Base-by-base conservation (phyloP, 2,329 filamentous ascomycete genomes). In the Bipolaris oryzae region DNA sequence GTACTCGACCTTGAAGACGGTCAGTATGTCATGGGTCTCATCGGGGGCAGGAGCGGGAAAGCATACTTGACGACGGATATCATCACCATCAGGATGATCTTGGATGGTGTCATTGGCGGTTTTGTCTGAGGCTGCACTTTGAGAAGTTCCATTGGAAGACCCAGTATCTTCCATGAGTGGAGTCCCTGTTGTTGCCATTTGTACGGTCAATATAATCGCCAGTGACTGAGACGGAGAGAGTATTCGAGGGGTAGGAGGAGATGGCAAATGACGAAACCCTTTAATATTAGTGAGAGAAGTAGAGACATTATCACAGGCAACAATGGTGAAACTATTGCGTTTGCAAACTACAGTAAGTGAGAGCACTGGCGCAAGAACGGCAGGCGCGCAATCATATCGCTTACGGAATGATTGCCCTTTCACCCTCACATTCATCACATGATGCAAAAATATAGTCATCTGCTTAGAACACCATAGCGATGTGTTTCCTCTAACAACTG, bases 1-100 rank as follows among this genome's bases (percentile, higher is more conserved):
- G 69, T 71, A 81, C 46, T 83, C 80, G 21, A 82, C 78, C 73
- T 82, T 18, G 11, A 64, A 16, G 39, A 41, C 58, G n/a, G 55
- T 63, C 23, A 55, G 47, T 31, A 28, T 18, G 1, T 25, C 10
- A 18, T 20, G 43, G 23, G 20, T 21, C n/a, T 48, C 11, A 34
- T n/a, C 1, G 5, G 28, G 5, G 9, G n/a, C 21, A 6, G 13
- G 28, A 6, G 13, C 3, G 11, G 16, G 28, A 16, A 21, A 1
- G 53, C 66, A n/a, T 50, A 72, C 72, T 58, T 74, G 72, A 10
- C 63, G 62, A 25, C 71, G 72, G 15, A 75, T 73, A 7, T 50
- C 39, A 9, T 54, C 64, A 11, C 64, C 72, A 47, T 73, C 63
- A 18, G 70, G 69, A 55, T 71, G 68, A 25, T 73, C 71, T 16